Evolutionary conservation across 2,329 filamentous ascomycete genomes (phyloP).

Genomic region (Monilinia polystroma): DNA sequence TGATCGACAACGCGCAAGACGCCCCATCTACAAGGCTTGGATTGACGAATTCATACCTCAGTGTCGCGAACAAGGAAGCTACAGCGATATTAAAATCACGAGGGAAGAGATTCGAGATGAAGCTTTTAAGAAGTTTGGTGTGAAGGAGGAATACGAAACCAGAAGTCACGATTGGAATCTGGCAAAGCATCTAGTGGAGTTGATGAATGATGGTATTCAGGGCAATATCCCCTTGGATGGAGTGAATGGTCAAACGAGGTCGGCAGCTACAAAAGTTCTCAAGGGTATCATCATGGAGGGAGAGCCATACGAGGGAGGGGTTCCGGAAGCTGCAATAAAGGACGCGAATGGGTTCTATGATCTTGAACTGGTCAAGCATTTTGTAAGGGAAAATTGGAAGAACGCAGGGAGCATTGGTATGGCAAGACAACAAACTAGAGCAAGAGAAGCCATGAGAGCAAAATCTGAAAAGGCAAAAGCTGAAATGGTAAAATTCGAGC

Average conservation of each 20-base stretch:
- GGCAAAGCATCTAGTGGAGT: constrained; percentile 44
- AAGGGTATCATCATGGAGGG: constrained; percentile 52
- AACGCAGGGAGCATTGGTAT: constrained; percentile 43
- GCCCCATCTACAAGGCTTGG: constrained; percentile 60
- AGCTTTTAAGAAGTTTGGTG: constrained; percentile 53
- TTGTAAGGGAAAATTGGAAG: constrained; percentile 45
- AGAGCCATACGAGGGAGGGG: constrained; percentile 44
- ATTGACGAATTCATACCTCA: constrained; percentile 61
- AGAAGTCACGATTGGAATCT: constrained; percentile 46
- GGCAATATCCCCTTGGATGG: constrained; percentile 38
- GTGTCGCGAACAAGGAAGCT: constrained; percentile 46
- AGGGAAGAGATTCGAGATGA: constrained; percentile 52
- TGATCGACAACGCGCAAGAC: constrained; percentile 54
- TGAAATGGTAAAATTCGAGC: constrained; percentile 21
- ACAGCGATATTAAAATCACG: constrained; percentile 33
- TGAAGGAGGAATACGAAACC: constrained; percentile 46
- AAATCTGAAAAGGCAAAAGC: constrained; percentile 30
- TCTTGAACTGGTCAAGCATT: constrained; percentile 45
- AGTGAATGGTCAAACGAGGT: constrained; percentile 21
- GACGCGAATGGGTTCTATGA: constrained; percentile 47
- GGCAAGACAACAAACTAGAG: constrained; percentile 31
- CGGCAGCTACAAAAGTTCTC: constrained; percentile 44
- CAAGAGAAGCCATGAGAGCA: constrained; percentile 26
- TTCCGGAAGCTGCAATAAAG: constrained; percentile 36
- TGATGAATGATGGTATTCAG: constrained; percentile 51